Conservation (phyloP, 1,284 basidiomycete species). For the Sutorius eximius region DNA sequence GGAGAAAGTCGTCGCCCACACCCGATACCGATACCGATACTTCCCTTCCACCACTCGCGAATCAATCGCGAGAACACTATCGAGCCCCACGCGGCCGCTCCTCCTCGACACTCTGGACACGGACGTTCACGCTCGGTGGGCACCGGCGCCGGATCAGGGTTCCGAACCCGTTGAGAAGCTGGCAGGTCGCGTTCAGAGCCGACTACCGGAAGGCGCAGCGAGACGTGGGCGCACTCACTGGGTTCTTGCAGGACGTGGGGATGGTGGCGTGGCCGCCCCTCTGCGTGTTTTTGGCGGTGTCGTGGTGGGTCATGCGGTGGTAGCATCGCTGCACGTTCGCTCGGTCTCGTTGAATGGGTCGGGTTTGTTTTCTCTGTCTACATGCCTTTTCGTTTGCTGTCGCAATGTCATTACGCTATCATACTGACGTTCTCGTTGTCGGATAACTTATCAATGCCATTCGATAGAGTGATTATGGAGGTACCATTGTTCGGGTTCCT, state of each 20-base stretch:
- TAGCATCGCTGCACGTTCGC: slow-evolving; percentile 4
- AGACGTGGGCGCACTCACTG: slow-evolving; percentile 32
- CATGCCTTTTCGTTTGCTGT: neutral
- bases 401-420: neutral
- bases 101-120: slow-evolving; percentile 23
- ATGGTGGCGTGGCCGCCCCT: slow-evolving; percentile 41
- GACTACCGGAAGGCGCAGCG: slow-evolving; percentile 13
- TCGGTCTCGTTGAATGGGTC: neutral
- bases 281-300: slow-evolving; percentile 23
- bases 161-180: slow-evolving; percentile 10
- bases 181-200: slow-evolving; percentile 3
- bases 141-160: slow-evolving; percentile 32
- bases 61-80: slow-evolving; percentile 11
- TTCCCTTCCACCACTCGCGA: slow-evolving; percentile 19
- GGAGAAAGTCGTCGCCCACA: neutral
- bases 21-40: slow-evolving; percentile 8
- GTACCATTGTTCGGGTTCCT: neutral
- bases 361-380: neutral
- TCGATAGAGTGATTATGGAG: neutral
- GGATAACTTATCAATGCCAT: neutral
- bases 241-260: slow-evolving; percentile 34
- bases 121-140: slow-evolving; percentile 30
- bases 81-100: slow-evolving; percentile 13
- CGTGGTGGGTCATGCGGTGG: slow-evolving; percentile 31
- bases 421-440: neutral